These are phyloP conservation scores for Podila horticola DNA, from an alignment of 192 early-diverging fungal genomes.

Conservation along the genomic window DNA sequence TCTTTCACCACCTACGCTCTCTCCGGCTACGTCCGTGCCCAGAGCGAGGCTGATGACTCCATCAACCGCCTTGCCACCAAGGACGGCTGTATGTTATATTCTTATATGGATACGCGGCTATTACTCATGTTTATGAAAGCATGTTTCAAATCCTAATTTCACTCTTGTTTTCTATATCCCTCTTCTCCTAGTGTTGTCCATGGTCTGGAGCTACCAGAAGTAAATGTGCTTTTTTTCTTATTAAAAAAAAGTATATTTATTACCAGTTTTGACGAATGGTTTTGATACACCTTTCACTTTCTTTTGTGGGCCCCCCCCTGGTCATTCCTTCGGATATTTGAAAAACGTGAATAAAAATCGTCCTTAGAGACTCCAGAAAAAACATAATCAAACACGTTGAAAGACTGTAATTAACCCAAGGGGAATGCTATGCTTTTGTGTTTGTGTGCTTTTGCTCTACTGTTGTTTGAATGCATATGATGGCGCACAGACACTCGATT, in stretches of 20 bases:
- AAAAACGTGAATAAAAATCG: slow-evolving; percentile 52
- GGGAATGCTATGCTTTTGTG: too few species aligned
- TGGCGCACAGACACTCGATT: neutral
- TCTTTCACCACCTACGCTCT: slow-evolving; percentile 89
- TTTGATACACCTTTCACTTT: slow-evolving; percentile 5
- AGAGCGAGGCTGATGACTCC: slow-evolving; percentile 95
- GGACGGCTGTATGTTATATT: slow-evolving; percentile 69
- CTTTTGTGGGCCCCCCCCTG: slow-evolving; percentile 10
- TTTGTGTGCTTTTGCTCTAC: neutral
- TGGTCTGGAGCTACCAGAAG: slow-evolving; percentile 80
- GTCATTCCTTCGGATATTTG: slow-evolving; percentile 19
- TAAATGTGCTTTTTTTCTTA: slow-evolving; percentile 52
- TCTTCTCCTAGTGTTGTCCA: slow-evolving; percentile 66
- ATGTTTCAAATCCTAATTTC: neutral
- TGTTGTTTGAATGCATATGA: neutral
- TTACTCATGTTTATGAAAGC: neutral
- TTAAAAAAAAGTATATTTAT: slow-evolving; percentile 6
- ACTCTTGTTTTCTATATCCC: neutral
- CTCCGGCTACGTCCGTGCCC: slow-evolving; percentile 90
- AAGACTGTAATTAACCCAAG: too few species aligned
- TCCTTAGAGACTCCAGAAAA: slow-evolving; percentile 43
- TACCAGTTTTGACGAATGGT: slow-evolving; percentile 5
- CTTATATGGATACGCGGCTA: neutral
- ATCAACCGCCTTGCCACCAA: slow-evolving; percentile 92
- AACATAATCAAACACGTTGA: neutral